Evolutionary conservation across 768 basidiomycete species (phyloP).

Genomic region (Leucocoprinus sp.): DNA sequence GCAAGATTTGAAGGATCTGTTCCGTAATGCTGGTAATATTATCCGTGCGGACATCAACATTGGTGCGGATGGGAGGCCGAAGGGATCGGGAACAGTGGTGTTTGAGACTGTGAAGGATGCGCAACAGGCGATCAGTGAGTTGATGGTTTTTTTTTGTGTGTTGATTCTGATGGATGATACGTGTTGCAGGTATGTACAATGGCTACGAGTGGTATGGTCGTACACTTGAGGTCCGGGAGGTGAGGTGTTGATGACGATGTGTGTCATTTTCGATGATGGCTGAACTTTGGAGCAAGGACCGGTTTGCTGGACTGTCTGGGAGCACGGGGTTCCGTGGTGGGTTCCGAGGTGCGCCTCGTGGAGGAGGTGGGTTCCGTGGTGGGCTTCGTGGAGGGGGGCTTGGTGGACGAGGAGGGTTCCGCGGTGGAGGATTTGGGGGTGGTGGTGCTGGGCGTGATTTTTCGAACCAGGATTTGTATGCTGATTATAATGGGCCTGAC

Average conservation of each 20-base stretch:
- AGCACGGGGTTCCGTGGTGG: slow-evolving; percentile 57
- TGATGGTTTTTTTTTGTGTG: slow-evolving; percentile 22
- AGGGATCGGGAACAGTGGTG: slow-evolving; percentile 96
- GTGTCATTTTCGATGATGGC: neutral
- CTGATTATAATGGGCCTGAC: slow-evolving; percentile 88
- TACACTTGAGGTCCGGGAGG: slow-evolving; percentile 92
- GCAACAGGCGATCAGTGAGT: slow-evolving; percentile 75
- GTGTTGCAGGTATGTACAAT: slow-evolving; percentile 77
- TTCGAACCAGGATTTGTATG: slow-evolving; percentile 84
- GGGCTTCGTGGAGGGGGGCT: slow-evolving; percentile 45
- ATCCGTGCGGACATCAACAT: slow-evolving; percentile 95
- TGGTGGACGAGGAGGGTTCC: slow-evolving; percentile 44
- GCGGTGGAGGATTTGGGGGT: slow-evolving; percentile 49
- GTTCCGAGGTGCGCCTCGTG: slow-evolving; percentile 33
- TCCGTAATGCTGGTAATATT: slow-evolving; percentile 92
- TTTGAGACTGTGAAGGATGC: slow-evolving; percentile 91
- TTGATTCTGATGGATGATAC: slow-evolving; percentile 7
- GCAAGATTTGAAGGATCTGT: slow-evolving; percentile 97
- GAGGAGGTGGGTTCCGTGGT: slow-evolving; percentile 29
- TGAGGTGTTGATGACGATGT: too few relatives aligned
- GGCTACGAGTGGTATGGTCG: slow-evolving; percentile 98
- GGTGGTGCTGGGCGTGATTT: slow-evolving; percentile 67
- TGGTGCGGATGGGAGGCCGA: slow-evolving; percentile 85
- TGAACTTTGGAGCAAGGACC: slow-evolving; percentile 44
- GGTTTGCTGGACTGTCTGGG: slow-evolving; percentile 80